Base-by-base conservation (phyloP, 1,139 yeast species). In the Nakaseomyces uthaithaninus region DNA sequence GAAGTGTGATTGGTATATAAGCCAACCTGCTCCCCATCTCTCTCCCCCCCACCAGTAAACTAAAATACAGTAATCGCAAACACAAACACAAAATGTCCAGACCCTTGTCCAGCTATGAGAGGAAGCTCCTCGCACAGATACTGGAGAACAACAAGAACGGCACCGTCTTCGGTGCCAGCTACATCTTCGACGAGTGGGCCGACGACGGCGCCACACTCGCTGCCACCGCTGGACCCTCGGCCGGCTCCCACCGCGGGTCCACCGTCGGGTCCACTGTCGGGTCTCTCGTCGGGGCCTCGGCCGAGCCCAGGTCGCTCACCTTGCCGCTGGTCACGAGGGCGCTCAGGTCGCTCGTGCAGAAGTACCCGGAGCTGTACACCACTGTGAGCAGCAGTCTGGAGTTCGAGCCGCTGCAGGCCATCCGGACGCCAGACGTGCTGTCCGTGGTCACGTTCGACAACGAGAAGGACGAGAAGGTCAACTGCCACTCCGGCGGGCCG, bases 401-500 rank as follows among this genome's bases (percentile, higher is more conserved):
- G 19, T 55, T 52, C 35, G 49, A 46, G 9, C 44, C 48, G 4
- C 40, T 55, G 22, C 42, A 45, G 12, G 40, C 42, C 6, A 52
- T 57, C 14, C 42, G 39, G n/a, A 37, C 48, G 2, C 45, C 46
- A 9, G 58, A 56, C 36, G 53, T 57, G 15, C 43, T 57, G 4
- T 48, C 44, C 11, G 42, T 48, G 6, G 45, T 57, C 10, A 47
- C 53, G 20, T 55, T 52, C 33, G 53, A 52, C 7, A 44, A 42
- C 27, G 40, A 42, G 18, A 53, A 52, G 30, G 61, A 57, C 36
- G 58, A 51, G 40, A 39, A 44, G 17, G 45, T 57, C 3, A 50
- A 50, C 27, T 55, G 60, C 30, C 54, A 56, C 24, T 45, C 42
- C 19, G 57, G 57, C 8, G 49, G 54, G 19, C 60, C 62, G 10